Evolutionary conservation across 148 eudicot genomes (phyloP), one percentile per base, ranked within the genome.

Genomic region (Camellia lanceoleosa): DNA sequence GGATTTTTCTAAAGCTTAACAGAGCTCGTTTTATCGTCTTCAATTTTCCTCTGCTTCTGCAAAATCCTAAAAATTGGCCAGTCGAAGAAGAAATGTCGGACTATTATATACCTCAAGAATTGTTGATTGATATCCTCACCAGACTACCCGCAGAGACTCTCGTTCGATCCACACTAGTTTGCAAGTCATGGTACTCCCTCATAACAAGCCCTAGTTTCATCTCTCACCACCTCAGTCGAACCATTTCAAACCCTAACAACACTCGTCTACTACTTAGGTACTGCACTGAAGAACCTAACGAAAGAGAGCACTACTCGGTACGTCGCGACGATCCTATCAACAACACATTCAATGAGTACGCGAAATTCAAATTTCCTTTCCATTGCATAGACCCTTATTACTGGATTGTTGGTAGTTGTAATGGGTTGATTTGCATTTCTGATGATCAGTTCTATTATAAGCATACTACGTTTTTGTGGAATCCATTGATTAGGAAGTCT

Each of bases 371-470:
- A 10, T 66, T 23, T 66, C 70, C 70, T 6, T 13, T 60, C 19
- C 7, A 3, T 10, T 18, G 19, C 63, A 3, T 12, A 23, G 9
- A 66, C 43, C 9, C 13, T 23, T 2, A 69, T 62, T 80, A 19
- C 61, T 1, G 15, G 14, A 46, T 80, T 59, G 7, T 72, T 15
- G 71, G 77, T 44, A 59, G 49, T 38, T 60, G 59, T 30, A 80
- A 80, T 80, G 77, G 82, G 30, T 64, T 79, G 1, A 7, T 79
- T 18, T 79, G 82, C 16, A 49, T 79, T 56, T 19, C 76, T 20
- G 54, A 69, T 44, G 73, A 69, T 69, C 5, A 46, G 7, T 43
- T 14, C 7, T 3, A 3, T 10, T 18, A 20, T 9, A 15, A 20
- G 8, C 16, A 72, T 7, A 7, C 5, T 3, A 14, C 59, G 5